phyloP scores from a whole-genome alignment of 495 filamentous ascomycete genomes.

The Extremus antarcticus region DNA sequence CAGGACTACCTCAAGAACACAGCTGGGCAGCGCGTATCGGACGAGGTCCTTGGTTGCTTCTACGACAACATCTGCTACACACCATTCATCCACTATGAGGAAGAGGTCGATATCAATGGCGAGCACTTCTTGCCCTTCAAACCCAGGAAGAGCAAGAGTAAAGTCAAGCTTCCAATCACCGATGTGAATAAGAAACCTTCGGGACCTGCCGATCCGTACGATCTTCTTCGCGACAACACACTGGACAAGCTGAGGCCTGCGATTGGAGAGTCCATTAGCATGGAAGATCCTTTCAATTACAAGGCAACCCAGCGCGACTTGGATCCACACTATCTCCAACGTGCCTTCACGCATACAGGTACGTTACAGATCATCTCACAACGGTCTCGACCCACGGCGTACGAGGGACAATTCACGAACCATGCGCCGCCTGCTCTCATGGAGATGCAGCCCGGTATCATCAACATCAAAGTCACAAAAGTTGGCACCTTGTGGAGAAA shows the following conservation, averaged over 20 bases:
- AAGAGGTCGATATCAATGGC: slow-evolving; percentile 71
- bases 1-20: slow-evolving; percentile 93
- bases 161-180: slow-evolving; percentile 57
- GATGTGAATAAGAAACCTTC: slow-evolving; percentile 58
- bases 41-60: slow-evolving; percentile 88
- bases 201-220: slow-evolving; percentile 91
- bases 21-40: slow-evolving; percentile 67
- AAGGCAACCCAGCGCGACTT: slow-evolving; percentile 60
- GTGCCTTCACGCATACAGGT: slow-evolving; percentile 79
- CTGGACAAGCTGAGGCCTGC: slow-evolving; percentile 71
- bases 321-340: slow-evolving; percentile 67
- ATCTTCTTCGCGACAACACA: slow-evolving; percentile 79
- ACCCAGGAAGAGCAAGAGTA: slow-evolving; percentile 47
- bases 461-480: slow-evolving; percentile 95
- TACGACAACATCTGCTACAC: slow-evolving; percentile 98
- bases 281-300: slow-evolving; percentile 89
- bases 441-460: slow-evolving; percentile 82
- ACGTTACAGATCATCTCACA: slow-evolving; percentile 89
- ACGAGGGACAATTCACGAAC: slow-evolving; percentile 59
- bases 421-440: slow-evolving; percentile 53
- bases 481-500: slow-evolving; percentile 95
- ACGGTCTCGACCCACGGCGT: slow-evolving; percentile 86
- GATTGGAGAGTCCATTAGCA: slow-evolving; percentile 79
- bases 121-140: slow-evolving; percentile 63
- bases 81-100: slow-evolving; percentile 92